Evolutionary conservation across 192 early-diverging fungal species (phyloP).

Genomic region (Allomyces macrogynus): DNA sequence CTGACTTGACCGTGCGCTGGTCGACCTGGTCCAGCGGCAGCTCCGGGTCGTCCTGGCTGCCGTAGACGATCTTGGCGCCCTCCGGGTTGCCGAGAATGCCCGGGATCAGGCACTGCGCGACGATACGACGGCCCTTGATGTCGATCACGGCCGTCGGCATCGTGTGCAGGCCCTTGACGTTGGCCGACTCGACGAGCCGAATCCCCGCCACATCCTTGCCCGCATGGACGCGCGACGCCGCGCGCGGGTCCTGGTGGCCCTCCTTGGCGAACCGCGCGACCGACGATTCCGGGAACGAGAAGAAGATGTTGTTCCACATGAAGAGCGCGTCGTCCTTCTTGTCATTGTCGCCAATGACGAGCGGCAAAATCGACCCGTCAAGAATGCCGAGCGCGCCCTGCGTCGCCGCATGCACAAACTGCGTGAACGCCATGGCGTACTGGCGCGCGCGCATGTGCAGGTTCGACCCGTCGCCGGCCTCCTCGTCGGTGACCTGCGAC

Average conservation of each 20-base stretch:
- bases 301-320: slow-evolving; percentile 92
- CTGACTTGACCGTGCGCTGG: slow-evolving; percentile 11
- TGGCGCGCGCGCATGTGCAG: background rate
- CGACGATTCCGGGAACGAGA: slow-evolving; percentile 8
- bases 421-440: background rate
- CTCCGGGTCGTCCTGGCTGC: slow-evolving; percentile 49
- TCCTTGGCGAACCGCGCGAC: background rate
- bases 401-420: background rate
- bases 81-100: slow-evolving; percentile 59
- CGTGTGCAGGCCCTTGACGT: slow-evolving; percentile 64
- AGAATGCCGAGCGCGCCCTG: background rate
- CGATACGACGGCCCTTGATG: slow-evolving; percentile 71
- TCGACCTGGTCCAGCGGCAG: background rate
- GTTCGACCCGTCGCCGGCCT: background rate
- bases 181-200: slow-evolving; percentile 44
- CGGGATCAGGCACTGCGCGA: slow-evolving; percentile 86
- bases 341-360: background rate
- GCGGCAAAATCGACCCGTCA: background rate
- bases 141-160: slow-evolving; percentile 81
- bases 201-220: slow-evolving; percentile 90
- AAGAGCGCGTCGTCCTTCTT: slow-evolving; percentile 26
- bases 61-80: slow-evolving; percentile 64
- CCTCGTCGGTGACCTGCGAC: background rate
- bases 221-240: slow-evolving; percentile 77
- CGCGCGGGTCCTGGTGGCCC: slow-evolving; percentile 6